Evolutionary conservation across 495 filamentous ascomycete genomes (phyloP).

Genomic region (Penicillium lagena): DNA sequence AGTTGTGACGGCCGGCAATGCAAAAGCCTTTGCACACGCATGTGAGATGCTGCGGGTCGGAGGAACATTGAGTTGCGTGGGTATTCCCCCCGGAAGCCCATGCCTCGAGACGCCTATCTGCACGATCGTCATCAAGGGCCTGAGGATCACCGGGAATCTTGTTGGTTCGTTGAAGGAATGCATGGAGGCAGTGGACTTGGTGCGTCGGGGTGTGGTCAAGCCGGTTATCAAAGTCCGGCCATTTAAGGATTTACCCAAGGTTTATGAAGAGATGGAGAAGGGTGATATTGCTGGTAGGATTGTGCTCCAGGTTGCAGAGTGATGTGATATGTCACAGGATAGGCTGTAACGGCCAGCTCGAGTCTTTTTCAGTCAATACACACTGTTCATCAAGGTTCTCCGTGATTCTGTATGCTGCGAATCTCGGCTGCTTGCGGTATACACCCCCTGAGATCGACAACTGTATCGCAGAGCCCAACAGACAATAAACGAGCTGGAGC

Average conservation of each 20-base stretch:
- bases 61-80: slow-evolving; percentile 44
- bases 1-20: slow-evolving; percentile 37
- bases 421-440: background rate
- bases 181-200: slow-evolving; percentile 44
- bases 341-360: background rate
- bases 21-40: slow-evolving; percentile 39
- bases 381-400: background rate
- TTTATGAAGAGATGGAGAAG: slow-evolving; percentile 43
- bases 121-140: slow-evolving; percentile 43
- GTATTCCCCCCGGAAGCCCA: slow-evolving; percentile 38
- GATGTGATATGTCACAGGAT: background rate
- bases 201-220: slow-evolving; percentile 38
- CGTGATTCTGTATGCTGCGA: background rate
- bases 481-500: slow-evolving; percentile 17
- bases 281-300: slow-evolving; percentile 36
- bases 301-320: slow-evolving; percentile 27
- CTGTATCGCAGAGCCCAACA: background rate
- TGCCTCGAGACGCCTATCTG: slow-evolving; percentile 39
- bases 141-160: slow-evolving; percentile 40
- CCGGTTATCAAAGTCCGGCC: slow-evolving; percentile 37
- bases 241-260: slow-evolving; percentile 35
- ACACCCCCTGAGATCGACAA: background rate
- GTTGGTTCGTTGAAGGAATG: slow-evolving; percentile 46
- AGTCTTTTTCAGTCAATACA: background rate
- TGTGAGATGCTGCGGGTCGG: slow-evolving; percentile 46